Evolutionary conservation across 768 basidiomycete species (phyloP), one percentile per base, ranked within the genome.

Genomic region (Mycena albidolilacea): DNA sequence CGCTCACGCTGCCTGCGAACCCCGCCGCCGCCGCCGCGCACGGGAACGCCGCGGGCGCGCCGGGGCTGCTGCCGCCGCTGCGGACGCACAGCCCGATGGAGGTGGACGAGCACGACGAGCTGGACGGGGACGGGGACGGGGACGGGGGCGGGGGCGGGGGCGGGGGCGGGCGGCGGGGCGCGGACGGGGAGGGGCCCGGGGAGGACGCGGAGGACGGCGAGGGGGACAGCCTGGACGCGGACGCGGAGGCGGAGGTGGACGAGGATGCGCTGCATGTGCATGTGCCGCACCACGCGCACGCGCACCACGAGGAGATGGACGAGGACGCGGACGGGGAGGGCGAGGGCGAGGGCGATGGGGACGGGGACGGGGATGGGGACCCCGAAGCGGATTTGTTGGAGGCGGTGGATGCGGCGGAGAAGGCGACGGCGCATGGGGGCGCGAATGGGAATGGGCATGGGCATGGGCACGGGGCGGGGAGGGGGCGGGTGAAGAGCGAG

Each of bases 381-480:
- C 57, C 67, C 19, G 74, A 75, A 62, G 64, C 67, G 74, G 75
- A 76, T 37, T 41, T 83, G 72, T 71, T 84, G 54, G 84, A 81
- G 76, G 83, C 82, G 39, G 83, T 83, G 60, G 83, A 83, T 67
- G 84, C 83, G n/a, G 81, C 85, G 19, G 84, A 85, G 79, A 64
- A 59, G 54, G 71, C 71, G 71, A 67, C 52, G 30, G 30, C 30
- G 30, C 30, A 30, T 30, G 30, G 30, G 30, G 62, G 59, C 17
- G 52, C 58, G 41, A 70, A n/a, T 10, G 70, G 64, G 63, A 21
- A 54, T 41, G 44, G 52, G 61, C 35, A 55, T 60, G 67, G 37
- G 63, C 30, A 30, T 3, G 12, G 44, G 44, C 35, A 38, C 39
- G 39, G 21, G 23, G 37, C 39, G 35, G 60, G 68, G 30, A 44